Conservation (phyloP, 106 monocot species). For the Hemerocallis citrina region DNA sequence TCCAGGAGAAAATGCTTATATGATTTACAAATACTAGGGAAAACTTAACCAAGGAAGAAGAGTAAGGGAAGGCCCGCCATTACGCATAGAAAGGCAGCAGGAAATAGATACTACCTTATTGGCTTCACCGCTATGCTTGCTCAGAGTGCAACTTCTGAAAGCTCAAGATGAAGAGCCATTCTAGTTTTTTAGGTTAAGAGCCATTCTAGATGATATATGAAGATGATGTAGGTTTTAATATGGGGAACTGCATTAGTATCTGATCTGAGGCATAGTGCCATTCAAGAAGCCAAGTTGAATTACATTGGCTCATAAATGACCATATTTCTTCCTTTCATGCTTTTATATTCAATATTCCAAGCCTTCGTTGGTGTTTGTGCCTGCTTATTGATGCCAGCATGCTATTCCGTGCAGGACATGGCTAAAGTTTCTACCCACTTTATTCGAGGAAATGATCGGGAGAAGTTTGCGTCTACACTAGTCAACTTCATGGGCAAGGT, state of each 20-base stretch:
- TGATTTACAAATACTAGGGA: too few species aligned
- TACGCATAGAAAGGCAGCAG: background rate
- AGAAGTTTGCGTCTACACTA: constrained; percentile 68
- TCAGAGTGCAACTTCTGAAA: background rate
- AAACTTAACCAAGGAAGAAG: background rate
- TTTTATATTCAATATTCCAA: background rate
- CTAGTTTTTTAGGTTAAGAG: background rate
- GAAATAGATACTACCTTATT: background rate
- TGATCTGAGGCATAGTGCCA: background rate
- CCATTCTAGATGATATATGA: background rate
- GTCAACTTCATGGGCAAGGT: constrained; percentile 96
- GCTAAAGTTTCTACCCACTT: constrained; percentile 74
- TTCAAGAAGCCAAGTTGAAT: too few species aligned
- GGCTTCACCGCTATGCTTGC: background rate
- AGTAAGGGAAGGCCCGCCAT: background rate
- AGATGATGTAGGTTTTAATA: background rate
- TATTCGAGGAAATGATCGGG: constrained; percentile 66
- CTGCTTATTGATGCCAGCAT: background rate
- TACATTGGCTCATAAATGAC: background rate
- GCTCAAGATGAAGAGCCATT: background rate
- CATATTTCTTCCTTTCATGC: background rate
- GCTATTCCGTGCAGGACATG: constrained; percentile 72
- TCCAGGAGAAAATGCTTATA: too few species aligned
- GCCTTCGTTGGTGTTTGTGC: background rate
- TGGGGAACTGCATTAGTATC: background rate